Conservation (phyloP, 1,284 basidiomycete species). For the Chiua sp. region DNA sequence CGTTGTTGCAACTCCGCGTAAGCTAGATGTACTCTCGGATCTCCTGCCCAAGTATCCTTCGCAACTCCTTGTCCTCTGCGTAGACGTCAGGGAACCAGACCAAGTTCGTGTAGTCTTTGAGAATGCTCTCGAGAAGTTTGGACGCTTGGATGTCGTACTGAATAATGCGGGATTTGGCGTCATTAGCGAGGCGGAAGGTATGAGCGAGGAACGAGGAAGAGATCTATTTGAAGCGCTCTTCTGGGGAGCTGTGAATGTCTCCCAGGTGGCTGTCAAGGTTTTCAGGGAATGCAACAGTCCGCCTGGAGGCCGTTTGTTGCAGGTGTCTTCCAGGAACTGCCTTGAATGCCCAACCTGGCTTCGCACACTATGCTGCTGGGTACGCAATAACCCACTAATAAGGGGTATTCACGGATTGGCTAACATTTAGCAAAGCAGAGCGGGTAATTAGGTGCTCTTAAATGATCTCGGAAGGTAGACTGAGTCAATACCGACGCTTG, state of each 20-base stretch:
- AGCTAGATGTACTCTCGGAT: slow-evolving; percentile 21
- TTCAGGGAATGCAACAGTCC: slow-evolving; percentile 45
- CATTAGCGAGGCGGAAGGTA: slow-evolving; percentile 38
- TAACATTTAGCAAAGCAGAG: slow-evolving; percentile 26
- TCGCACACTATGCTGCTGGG: slow-evolving; percentile 35
- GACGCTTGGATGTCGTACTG: slow-evolving; percentile 38
- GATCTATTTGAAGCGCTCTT: slow-evolving; percentile 41
- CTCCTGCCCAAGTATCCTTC: slow-evolving; percentile 36
- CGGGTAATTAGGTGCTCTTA: slow-evolving; percentile 20
- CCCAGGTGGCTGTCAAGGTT: slow-evolving; percentile 38
- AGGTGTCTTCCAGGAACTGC: slow-evolving; percentile 27
- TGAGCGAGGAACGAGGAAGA: slow-evolving; percentile 36
- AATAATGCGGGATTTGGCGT: slow-evolving; percentile 37
- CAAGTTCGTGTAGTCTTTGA: slow-evolving; percentile 30
- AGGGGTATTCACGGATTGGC: background rate
- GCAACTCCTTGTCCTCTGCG: slow-evolving; percentile 45
- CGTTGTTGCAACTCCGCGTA: slow-evolving; percentile 30
- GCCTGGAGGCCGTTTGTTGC: slow-evolving; percentile 37
- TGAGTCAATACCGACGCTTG: slow-evolving; percentile 25
- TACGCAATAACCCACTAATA: slow-evolving; percentile 16
- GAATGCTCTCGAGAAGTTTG: slow-evolving; percentile 31
- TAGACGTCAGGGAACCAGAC: slow-evolving; percentile 30
- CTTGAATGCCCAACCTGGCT: slow-evolving; percentile 18
- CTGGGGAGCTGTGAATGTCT: slow-evolving; percentile 42
- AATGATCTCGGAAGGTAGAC: slow-evolving; percentile 5